Percentiles rank a stretch among this genome's conserved stretches.
phyloP scores from a whole-genome alignment of 495 filamentous ascomycete species.

The Aspergillus bridgeri region DNA sequence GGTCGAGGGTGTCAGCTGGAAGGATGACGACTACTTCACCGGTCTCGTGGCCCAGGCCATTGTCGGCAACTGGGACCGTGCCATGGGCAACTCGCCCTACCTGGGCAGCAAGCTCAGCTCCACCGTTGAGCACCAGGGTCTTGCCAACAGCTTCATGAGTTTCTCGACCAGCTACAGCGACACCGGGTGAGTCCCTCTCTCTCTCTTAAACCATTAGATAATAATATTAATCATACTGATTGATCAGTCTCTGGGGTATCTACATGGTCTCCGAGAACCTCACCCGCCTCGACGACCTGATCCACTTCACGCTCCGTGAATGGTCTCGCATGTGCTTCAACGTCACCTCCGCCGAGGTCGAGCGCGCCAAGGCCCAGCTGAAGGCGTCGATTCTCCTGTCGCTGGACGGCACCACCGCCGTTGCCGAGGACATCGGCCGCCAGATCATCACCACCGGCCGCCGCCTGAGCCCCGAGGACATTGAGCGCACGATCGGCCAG shows the following conservation, averaged over 20 bases:
- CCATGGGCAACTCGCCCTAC: slow-evolving; percentile 94
- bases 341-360: slow-evolving; percentile 85
- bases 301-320: slow-evolving; percentile 97
- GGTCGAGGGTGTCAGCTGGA: slow-evolving; percentile 99
- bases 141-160: slow-evolving; percentile 99
- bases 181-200: slow-evolving; percentile 69
- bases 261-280: slow-evolving; percentile 93
- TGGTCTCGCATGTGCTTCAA: slow-evolving; percentile 88
- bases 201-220: neutral
- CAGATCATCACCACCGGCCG: slow-evolving; percentile 97
- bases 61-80: slow-evolving; percentile 98
- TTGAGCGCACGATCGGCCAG: slow-evolving; percentile 80
- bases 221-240: slow-evolving; percentile 19
- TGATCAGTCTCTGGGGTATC: slow-evolving; percentile 90
- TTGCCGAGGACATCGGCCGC: slow-evolving; percentile 96
- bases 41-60: slow-evolving; percentile 96
- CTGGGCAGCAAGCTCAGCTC: slow-evolving; percentile 96
- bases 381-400: slow-evolving; percentile 97
- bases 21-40: slow-evolving; percentile 98
- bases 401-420: slow-evolving; percentile 93
- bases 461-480: slow-evolving; percentile 85
- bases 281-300: slow-evolving; percentile 83
- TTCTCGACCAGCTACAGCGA: slow-evolving; percentile 99
- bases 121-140: slow-evolving; percentile 84
- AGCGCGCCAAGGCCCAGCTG: slow-evolving; percentile 98